Evolutionary conservation across 2,329 filamentous ascomycete species (phyloP), one percentile per base, ranked within the genome.

Genomic region (Lasiodiplodia sp.): DNA sequence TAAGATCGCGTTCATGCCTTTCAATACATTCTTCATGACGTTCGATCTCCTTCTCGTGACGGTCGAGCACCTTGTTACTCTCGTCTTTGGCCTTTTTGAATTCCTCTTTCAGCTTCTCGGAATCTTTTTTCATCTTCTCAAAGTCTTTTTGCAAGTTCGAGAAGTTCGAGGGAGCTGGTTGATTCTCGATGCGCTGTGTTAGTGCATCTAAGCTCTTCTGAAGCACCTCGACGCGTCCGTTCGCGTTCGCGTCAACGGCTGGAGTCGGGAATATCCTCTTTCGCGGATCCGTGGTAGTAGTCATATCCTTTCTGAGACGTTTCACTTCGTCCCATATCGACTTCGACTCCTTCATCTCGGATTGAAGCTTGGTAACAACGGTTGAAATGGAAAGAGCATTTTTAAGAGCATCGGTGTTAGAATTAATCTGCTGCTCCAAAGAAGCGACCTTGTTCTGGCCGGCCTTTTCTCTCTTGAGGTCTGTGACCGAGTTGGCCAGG

Each of bases 1-100:
- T 14, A n/a, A 64, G 21, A 28, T 64, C 60, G 6, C 44, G 60
- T 49, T 52, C 60, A 12, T 10, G 18, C n/a, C 47, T 64, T 18
- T 14, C 47, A 23, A 51, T 38, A 12, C 3, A 3, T 21, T 64
- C 60, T 10, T 64, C 60, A 8, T 38, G 58, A 0, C 25, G 44
- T 5, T 51, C 44, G 3, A 51, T n/a, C 21, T 25, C 4, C 14
- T 62, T 44, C 3, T 25, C 37, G 12, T 49, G 25, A 37, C 44
- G 44, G 7, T 47, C n/a, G 18, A 58, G 14, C 55, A 23, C 11
- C 34, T 58, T 58, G 16, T 21, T 28, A 12, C 23, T 12, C 23
- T 23, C 21, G 21, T 21, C 21, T 16, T 58, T 37, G 53, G 34
- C 4, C n/a, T 37, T 31, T n/a, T 5, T 21, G 53, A 56, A 10